Evolutionary conservation across 805 yeast species (phyloP).

Genomic region (Cyberlindnera petersonii): DNA sequence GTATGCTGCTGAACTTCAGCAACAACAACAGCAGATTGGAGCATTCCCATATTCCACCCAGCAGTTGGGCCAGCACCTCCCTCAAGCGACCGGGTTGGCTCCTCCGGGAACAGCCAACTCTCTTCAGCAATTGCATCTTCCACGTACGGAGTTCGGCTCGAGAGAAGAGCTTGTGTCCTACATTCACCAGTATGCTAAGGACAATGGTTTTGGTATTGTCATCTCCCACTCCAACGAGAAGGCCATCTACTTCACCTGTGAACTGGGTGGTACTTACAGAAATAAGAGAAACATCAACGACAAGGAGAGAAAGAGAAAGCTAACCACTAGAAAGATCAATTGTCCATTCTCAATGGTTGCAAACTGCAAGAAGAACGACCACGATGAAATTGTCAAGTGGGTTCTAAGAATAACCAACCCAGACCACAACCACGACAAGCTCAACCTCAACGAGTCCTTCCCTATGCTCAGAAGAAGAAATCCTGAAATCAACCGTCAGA

Average conservation of each 20-base stretch:
- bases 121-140: conserved; percentile 25
- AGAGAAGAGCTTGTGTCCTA: conserved; percentile 26
- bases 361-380: conserved; percentile 29
- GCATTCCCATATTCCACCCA: conserved; percentile 16
- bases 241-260: conserved; percentile 31
- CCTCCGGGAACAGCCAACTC: conserved; percentile 15
- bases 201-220: conserved; percentile 31
- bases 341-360: conserved; percentile 32
- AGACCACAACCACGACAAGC: conserved; percentile 30
- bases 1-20: conserved; percentile 9
- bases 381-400: conserved; percentile 28
- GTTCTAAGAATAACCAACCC: conserved; percentile 25
- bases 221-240: conserved; percentile 31
- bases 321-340: conserved; percentile 30
- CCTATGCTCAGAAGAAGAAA: conserved; percentile 32
- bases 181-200: conserved; percentile 29
- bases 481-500: conserved; percentile 29
- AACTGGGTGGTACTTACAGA: conserved; percentile 29
- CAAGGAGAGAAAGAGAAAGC: conserved; percentile 29
- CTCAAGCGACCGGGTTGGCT: conserved; percentile 16
- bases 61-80: conserved; percentile 23
- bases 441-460: conserved; percentile 28
- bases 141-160: conserved; percentile 24
- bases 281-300: conserved; percentile 30
- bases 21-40: conserved; percentile 17